Evolutionary conservation across 73 alveolate genomes (phyloP), one percentile per base, ranked within the genome.

Genomic region (Paramecium tetraurelia): DNA sequence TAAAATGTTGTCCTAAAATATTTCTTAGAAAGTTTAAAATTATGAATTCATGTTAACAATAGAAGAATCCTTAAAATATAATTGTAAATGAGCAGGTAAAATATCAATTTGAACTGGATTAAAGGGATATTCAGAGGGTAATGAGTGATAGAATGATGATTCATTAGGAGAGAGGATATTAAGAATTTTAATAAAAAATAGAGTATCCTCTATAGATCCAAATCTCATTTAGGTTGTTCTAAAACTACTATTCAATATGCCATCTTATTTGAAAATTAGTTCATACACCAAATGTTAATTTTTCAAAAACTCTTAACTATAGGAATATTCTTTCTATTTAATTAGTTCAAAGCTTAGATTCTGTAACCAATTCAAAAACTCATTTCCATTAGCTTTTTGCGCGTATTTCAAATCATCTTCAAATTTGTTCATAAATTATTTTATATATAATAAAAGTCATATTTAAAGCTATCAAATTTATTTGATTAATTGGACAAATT

Each of bases 331-430:
- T 63, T 41, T 63, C 24, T 63, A 63, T n/a, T 63, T 63, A 11
- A 63, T 63, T 18, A 63, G 46, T 33, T 63, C 84, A 31, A 1
- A 63, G 50, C 50, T 33, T 1, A 63, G 29, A 27, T 27, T 63
- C 5, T 63, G 31, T 33, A 63, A 27, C 84, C 84, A 63, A 27
- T 33, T 33, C n/a, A 63, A 31, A 27, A 63, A 63, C 6, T 63
- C 84, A 31, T 33, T 33, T 27, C 84, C 84, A 27, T 63, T 63
- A 0, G 46, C 46, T 63, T 27, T 63, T 27, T 27, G 12, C 9
- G 84, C 84, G 31, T 63, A 63, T 63, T 63, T 63, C 27, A 63
- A 63, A 63, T 63, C 84, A 12, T 63, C 84, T 63, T 63, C 84
- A 27, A 63, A 63, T 63, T 63, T 63, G 50, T 63, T 63, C 84